A percentile compares a stretch with the other conserved stretches of the same genome.
Conservation (phyloP, 352 stramenopile genomes). For the Pythium plurisporium region DNA sequence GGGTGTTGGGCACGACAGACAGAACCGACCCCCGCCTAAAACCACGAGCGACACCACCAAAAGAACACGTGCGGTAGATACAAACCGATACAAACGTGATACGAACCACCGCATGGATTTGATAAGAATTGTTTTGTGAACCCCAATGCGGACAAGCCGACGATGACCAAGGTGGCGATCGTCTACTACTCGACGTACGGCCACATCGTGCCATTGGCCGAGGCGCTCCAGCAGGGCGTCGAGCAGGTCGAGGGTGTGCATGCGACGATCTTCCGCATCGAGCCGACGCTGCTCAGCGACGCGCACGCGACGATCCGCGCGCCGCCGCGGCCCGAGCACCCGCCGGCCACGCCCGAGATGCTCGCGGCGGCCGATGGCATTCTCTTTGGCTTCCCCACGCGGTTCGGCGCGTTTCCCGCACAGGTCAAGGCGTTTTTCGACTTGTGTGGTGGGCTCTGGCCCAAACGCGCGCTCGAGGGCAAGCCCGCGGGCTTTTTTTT, state of each 20-base stretch:
- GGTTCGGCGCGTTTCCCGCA: conserved; percentile 71
- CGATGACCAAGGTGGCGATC: conserved; percentile 55
- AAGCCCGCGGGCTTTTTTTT: conserved; percentile 89
- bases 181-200: conserved; percentile 78
- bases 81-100: too few species aligned
- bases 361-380: conserved; percentile 67
- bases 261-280: conserved; percentile 52
- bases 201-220: conserved; percentile 57
- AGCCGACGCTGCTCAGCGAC: conserved; percentile 59
- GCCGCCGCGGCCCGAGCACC: conserved; percentile 46
- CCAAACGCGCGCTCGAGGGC: conserved; percentile 62
- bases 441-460: conserved; percentile 75
- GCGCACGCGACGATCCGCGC: conserved; percentile 66
- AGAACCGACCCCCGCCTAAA: background rate
- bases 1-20: conserved; percentile 20
- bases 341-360: conserved; percentile 43
- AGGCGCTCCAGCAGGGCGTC: conserved; percentile 51
- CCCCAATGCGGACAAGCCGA: background rate
- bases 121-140: too few species aligned
- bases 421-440: conserved; percentile 91
- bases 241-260: conserved; percentile 40
- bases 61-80: conserved; percentile 19
- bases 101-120: background rate
- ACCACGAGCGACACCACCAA: conserved; percentile 8
- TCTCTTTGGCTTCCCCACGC: conserved; percentile 83